Evolutionary conservation across 2,329 filamentous ascomycete species (phyloP), one percentile per base, ranked within the genome.

Genomic region (Nothopassalora personata): DNA sequence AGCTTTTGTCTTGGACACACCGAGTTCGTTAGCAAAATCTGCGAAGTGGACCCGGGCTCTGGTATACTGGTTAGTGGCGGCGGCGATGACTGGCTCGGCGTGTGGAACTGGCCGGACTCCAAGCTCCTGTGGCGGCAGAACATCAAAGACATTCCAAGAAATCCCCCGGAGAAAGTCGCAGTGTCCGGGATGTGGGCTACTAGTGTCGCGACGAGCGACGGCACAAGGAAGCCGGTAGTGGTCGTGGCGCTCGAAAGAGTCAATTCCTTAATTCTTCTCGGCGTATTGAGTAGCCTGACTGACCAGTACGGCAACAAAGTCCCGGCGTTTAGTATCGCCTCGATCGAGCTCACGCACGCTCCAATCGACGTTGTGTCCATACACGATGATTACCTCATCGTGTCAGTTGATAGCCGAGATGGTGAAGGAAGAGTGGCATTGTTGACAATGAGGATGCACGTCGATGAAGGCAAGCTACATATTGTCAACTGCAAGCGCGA

Each of bases 1-100:
- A 81, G 81, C 0, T 97, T 89, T 74, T 97, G 93, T 71, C 82
- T 97, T 2, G 93, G 91, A 4, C 94, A 99, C 74, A 85, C 81
- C 54, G 84, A 92, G 39, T 97, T 97, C 72, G 80, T 99, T 64
- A 91, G 82, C 76, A 86, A 84, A 59, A 77, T 99, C 47, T 88
- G 86, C 68, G 76, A 93, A 18, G 54, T 73, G 1, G 85, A 86
- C 0, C 71, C 79, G 27, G 31, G 31, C 30, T 79, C 80, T 3
- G 80, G 85, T n/a, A 66, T 88, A 1, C 80, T 99, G 31, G 76
- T 97, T 33, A 96, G 91, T 5, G 94, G 90, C 9, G 93, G 93
- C 52, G 94, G 93, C 4, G 93, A 97, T 67, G 80, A 87, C 59
- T 82, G 87, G 63, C 70, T 99, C 9, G 84, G 88, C 61, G 77